Evolutionary conservation across 2,329 filamentous ascomycete species (phyloP).

Genomic region (Onygenales sp.): DNA sequence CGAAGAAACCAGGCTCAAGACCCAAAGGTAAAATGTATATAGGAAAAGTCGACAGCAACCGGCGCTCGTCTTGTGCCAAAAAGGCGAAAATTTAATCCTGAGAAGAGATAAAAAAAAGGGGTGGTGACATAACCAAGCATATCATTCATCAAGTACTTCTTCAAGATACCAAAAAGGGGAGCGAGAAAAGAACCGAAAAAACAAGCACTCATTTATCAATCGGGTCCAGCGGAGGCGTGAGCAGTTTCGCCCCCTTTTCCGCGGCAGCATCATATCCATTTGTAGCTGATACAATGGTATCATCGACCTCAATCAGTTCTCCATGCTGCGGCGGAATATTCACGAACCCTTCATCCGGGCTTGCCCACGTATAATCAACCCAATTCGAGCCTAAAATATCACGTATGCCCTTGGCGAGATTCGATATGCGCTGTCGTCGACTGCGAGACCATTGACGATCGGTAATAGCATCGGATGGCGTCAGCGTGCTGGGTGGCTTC

Average conservation of each 20-base stretch:
- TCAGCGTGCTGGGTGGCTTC: slow-evolving; percentile 17
- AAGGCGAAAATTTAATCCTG: background rate
- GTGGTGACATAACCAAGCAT: background rate
- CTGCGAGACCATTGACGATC: slow-evolving; percentile 30
- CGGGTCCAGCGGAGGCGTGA: slow-evolving; percentile 24
- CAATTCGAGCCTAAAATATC: slow-evolving; percentile 31
- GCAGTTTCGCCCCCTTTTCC: slow-evolving; percentile 15
- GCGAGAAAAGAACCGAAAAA: background rate
- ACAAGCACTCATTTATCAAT: slow-evolving; percentile 9
- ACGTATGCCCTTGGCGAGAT: slow-evolving; percentile 28
- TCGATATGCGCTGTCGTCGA: slow-evolving; percentile 24
- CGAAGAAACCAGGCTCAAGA: background rate
- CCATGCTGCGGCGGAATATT: slow-evolving; percentile 21
- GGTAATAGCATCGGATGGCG: slow-evolving; percentile 27
- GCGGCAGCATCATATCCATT: slow-evolving; percentile 1
- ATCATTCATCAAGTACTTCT: background rate
- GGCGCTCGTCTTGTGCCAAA: background rate
- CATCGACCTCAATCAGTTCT: slow-evolving; percentile 15
- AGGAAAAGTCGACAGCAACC: background rate
- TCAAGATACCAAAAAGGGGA: background rate
- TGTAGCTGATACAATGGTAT: slow-evolving; percentile 1
- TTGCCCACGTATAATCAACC: slow-evolving; percentile 38
- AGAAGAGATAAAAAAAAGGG: background rate
- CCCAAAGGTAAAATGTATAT: no score
- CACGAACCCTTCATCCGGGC: slow-evolving; percentile 32